These are phyloP conservation scores for Candida germanica DNA, from an alignment of 805 yeast genomes.

Conservation along the genomic window DNA sequence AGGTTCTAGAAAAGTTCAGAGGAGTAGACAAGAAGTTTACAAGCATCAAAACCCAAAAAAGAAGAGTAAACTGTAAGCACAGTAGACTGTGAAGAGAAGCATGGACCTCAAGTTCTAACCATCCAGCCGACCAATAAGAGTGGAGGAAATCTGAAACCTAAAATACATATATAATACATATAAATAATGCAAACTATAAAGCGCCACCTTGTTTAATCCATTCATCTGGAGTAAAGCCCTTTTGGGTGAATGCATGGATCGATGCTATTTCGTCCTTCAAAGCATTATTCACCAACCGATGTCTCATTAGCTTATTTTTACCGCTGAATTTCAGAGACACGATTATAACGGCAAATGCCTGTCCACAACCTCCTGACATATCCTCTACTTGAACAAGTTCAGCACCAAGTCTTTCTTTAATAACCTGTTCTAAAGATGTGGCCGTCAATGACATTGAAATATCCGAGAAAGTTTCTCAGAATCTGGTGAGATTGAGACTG, in stretches of 20 bases:
- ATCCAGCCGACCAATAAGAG: too few species aligned
- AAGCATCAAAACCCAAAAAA: too few species aligned
- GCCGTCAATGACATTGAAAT: constrained; percentile 25
- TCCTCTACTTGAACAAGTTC: constrained; percentile 69
- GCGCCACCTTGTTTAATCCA: constrained; percentile 53
- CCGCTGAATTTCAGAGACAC: constrained; percentile 71
- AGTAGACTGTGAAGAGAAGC: too few species aligned
- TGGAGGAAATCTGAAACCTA: too few species aligned
- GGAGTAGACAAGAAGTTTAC: too few species aligned
- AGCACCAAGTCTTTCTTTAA: constrained; percentile 58
- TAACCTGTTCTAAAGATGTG: constrained; percentile 44
- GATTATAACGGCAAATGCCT: constrained; percentile 90
- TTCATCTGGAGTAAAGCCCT: constrained; percentile 82
- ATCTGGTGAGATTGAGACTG: not conserved
- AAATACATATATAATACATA: too few species aligned
- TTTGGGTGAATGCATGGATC: constrained; percentile 95
- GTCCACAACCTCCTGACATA: constrained; percentile 94
- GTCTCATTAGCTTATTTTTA: constrained; percentile 81
- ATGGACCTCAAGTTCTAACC: too few species aligned
- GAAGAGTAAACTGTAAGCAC: too few species aligned
- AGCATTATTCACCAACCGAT: constrained; percentile 76
- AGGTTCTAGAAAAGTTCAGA: too few species aligned
- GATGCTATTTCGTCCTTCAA: constrained; percentile 79
- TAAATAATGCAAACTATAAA: constrained; percentile 11
- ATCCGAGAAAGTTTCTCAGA: constrained; percentile 1